These are phyloP conservation scores for Candida tetrigidarum DNA, from an alignment of 1,139 yeast species.

Conservation along the genomic window DNA sequence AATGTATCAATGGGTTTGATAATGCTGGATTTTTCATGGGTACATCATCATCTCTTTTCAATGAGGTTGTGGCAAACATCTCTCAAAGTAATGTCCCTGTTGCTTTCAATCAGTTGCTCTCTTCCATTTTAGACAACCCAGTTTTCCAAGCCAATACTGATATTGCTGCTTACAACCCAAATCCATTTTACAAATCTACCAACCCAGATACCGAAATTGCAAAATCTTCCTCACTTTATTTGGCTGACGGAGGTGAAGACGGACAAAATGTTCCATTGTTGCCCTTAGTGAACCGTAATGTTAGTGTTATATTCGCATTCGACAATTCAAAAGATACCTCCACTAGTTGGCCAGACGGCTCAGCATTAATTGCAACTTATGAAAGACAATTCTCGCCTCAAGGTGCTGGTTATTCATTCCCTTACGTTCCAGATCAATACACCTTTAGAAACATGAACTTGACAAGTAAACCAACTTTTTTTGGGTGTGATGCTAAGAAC, in stretches of 20 bases:
- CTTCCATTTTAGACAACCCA: conserved; percentile 25
- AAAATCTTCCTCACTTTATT: conserved; percentile 24
- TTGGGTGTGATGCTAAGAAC: conserved; percentile 48
- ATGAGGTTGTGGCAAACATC: conserved; percentile 4
- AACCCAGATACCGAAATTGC: conserved; percentile 20
- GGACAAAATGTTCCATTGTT: conserved; percentile 33
- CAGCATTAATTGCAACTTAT: conserved; percentile 35
- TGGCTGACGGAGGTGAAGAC: conserved; percentile 39
- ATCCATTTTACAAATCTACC: conserved; percentile 47
- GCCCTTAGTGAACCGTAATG: conserved; percentile 30
- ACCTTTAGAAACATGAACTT: conserved; percentile 39
- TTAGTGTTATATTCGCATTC: conserved; percentile 34
- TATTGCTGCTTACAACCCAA: conserved; percentile 49
- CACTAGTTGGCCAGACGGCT: conserved; percentile 39
- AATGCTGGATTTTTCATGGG: conserved; percentile 80
- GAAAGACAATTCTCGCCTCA: conserved; percentile 36
- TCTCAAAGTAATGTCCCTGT: conserved; percentile 8
- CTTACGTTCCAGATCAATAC: conserved; percentile 39
- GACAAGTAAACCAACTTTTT: conserved; percentile 47
- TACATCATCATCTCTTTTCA: conserved; percentile 75
- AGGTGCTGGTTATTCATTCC: conserved; percentile 33
- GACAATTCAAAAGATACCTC: conserved; percentile 34
- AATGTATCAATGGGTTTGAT: conserved; percentile 71
- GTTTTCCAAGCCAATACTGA: conserved; percentile 24
- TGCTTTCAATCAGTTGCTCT: conserved; percentile 40